Evolutionary conservation across 768 basidiomycete species (phyloP), one percentile per base, ranked within the genome.

Genomic region (Rhizopogon vesiculosus): DNA sequence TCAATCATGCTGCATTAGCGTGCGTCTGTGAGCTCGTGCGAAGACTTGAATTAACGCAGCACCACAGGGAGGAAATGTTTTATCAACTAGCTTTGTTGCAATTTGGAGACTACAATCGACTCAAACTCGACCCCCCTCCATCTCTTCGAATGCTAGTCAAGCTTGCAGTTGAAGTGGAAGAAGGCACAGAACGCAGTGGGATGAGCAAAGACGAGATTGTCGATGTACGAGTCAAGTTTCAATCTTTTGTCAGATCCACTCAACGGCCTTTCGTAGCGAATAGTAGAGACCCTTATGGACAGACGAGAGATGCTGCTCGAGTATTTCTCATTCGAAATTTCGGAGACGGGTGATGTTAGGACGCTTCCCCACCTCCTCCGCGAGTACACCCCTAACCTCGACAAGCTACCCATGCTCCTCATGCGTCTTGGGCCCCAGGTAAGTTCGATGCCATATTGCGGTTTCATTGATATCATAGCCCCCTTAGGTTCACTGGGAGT

Each of bases 391-490:
- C 97, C 97, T 1, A 91, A 95, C 66, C 77, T 98, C 4, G 89
- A 93, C 62, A 90, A 93, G 62, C 75, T 98, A 7, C 97, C 97
- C 0, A 77, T 84, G 54, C 91, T 98, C 58, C 76, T 96, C 43
- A 89, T 98, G 86, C 81, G 93, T 42, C 81, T 97, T 6, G 95
- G 93, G 0, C 91, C 93, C n/a, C 87, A 90, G 79, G 94, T 93
- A 55, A 1, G 51, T 48, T 18, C 35, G 54, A 43, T 31, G 13
- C 29, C 15, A 19, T 16, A n/a, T 51, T 52, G 29, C 35, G 46
- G 48, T 45, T n/a, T 40, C 45, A 28, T 33, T 51, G 31, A 54
- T 54, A 16, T 53, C 56, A 19, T n/a, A 16, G 22, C 5, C 4
- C 4, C 35, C 25, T 16, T 61, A 98, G 90, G 93, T 98, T 28